Percentiles rank a stretch among this genome's conserved stretches.
These are phyloP conservation scores for Ophiosphaerella korrae DNA, from an alignment of 2,329 filamentous ascomycete species.

Conservation along the genomic window DNA sequence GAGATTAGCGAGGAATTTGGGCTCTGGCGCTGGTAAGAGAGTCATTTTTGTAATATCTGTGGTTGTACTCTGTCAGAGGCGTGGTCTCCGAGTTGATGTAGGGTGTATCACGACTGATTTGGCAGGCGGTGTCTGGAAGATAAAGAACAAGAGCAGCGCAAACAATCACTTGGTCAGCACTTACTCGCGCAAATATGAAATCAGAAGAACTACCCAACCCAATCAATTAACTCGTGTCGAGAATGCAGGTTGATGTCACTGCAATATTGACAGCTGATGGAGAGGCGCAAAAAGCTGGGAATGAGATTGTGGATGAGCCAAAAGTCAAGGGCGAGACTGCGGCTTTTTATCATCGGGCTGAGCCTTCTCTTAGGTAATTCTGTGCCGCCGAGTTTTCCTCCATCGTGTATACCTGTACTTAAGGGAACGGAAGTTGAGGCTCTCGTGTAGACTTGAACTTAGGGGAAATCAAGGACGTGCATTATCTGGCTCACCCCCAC, in stretches of 20 bases:
- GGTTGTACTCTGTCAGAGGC: conserved; percentile 11
- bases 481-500: conserved; percentile 36
- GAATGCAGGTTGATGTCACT: background rate
- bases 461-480: conserved; percentile 35
- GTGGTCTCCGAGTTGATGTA: background rate
- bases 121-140: background rate
- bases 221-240: no score
- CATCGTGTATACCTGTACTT: conserved; percentile 42
- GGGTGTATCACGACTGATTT: background rate
- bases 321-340: conserved; percentile 14
- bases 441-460: conserved; percentile 34
- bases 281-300: background rate
- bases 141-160: background rate
- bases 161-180: no score
- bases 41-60: conserved; percentile 50
- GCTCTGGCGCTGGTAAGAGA: conserved; percentile 61
- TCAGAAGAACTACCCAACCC: no score
- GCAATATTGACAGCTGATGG: background rate
- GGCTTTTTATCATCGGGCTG: conserved; percentile 36
- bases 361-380: conserved; percentile 45
- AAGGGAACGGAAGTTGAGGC: conserved; percentile 31
- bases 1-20: conserved; percentile 79
- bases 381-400: conserved; percentile 26
- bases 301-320: background rate
- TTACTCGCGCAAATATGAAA: no score